These are phyloP conservation scores for Trichomonas vaginalis DNA, from an alignment of 208 protist species.

Conservation along the genomic window DNA sequence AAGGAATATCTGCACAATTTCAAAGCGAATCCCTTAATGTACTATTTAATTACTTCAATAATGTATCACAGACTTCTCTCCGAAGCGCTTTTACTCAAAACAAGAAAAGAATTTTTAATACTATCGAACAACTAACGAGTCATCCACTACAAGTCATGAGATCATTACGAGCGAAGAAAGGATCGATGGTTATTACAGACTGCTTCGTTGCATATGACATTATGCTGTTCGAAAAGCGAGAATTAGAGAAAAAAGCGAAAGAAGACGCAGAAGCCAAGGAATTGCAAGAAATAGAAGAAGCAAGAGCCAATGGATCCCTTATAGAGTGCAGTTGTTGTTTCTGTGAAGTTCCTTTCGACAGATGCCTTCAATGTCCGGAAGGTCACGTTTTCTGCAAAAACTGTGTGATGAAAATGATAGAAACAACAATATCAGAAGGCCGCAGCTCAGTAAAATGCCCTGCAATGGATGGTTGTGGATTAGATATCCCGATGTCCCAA, in stretches of 20 bases:
- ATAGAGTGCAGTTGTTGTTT: neutral
- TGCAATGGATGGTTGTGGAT: neutral
- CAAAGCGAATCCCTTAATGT: neutral
- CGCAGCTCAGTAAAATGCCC: neutral
- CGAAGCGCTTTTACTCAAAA: too few relatives aligned
- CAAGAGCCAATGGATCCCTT: neutral
- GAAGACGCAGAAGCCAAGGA: neutral
- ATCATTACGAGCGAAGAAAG: neutral
- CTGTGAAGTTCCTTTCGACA: neutral
- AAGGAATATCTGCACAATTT: neutral
- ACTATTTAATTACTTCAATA: neutral
- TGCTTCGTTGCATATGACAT: neutral
- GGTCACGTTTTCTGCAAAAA: neutral
- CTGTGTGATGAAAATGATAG: neutral
- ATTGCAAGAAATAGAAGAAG: neutral
- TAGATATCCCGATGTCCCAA: neutral
- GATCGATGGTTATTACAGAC: neutral
- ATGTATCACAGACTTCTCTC: neutral
- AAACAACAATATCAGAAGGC: conserved; percentile 4
- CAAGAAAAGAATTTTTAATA: neutral
- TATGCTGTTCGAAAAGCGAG: neutral
- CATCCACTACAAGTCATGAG: neutral
- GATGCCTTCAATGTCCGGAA: neutral
- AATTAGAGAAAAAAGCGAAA: neutral
- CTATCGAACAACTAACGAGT: neutral